Conservation (phyloP, 441 rosid species). For the Pelargonium cotyledonis region DNA sequence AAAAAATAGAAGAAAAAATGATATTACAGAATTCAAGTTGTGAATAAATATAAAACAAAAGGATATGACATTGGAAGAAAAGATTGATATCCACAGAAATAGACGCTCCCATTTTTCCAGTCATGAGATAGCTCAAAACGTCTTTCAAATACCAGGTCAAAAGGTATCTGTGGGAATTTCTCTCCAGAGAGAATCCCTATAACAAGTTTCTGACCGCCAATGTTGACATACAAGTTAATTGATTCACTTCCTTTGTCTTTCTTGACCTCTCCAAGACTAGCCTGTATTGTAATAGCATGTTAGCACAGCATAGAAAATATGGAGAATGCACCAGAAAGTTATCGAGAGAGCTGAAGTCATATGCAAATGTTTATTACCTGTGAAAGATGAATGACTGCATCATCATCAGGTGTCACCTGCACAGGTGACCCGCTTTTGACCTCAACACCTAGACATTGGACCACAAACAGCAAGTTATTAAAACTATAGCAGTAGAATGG, state of each 20-base stretch:
- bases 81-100: constrained; percentile 58
- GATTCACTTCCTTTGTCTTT: constrained; percentile 40
- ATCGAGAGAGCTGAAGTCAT: not conserved
- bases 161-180: constrained; percentile 53
- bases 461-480: not conserved
- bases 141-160: constrained; percentile 56
- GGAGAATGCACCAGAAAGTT: not conserved
- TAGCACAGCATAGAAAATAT: constrained; percentile 5
- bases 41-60: constrained; percentile 15
- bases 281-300: constrained; percentile 31
- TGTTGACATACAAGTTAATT: constrained; percentile 33
- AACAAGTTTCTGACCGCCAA: constrained; percentile 44
- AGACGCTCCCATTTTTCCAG: constrained; percentile 65
- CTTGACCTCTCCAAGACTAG: constrained; percentile 54
- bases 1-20: not conserved
- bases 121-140: constrained; percentile 66
- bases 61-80: constrained; percentile 44
- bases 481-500: not conserved
- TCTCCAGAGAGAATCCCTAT: constrained; percentile 62
- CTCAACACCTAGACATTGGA: constrained; percentile 55
- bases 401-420: constrained; percentile 31
- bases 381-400: constrained; percentile 53
- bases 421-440: constrained; percentile 48
- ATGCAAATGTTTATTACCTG: constrained; percentile 35
- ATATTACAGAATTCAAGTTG: not conserved